Conservation (phyloP, 441 rosid genomes). For the Breynia disticha region DNA sequence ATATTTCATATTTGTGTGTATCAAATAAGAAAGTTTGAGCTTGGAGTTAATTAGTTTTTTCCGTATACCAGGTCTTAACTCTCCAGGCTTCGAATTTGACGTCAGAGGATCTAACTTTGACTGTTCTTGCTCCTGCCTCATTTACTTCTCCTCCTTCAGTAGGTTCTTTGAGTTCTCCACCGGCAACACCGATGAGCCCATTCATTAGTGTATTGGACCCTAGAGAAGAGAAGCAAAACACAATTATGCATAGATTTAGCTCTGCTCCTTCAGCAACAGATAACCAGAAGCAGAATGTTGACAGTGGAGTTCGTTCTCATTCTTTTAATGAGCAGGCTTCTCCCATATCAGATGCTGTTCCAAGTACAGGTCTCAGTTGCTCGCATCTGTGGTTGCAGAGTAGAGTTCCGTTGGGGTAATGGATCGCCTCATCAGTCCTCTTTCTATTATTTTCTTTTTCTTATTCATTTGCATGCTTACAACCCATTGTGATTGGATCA, state of each 20-base stretch:
- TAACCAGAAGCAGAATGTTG: slow-evolving; percentile 31
- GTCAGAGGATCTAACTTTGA: slow-evolving; percentile 79
- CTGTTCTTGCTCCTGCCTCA: slow-evolving; percentile 92
- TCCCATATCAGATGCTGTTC: slow-evolving; percentile 53
- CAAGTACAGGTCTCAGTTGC: slow-evolving; percentile 60
- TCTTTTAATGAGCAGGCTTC: slow-evolving; percentile 35
- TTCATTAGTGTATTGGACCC: slow-evolving; percentile 54
- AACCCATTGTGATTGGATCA: slow-evolving; percentile 27
- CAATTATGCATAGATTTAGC: slow-evolving; percentile 16
- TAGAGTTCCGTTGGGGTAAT: slow-evolving; percentile 97
- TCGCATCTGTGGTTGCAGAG: slow-evolving; percentile 98
- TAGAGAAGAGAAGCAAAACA: slow-evolving; percentile 29
- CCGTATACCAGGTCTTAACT: slow-evolving; percentile 64
- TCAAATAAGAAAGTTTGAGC: not conserved
- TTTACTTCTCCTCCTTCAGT: slow-evolving; percentile 82
- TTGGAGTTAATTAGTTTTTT: not conserved
- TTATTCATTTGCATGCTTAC: slow-evolving; percentile 13
- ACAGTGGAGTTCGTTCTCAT: slow-evolving; percentile 23
- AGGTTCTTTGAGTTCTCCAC: slow-evolving; percentile 73
- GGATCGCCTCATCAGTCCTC: not conserved
- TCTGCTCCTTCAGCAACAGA: slow-evolving; percentile 28
- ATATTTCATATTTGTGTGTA: not conserved
- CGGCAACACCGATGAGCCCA: slow-evolving; percentile 57
- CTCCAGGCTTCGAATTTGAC: slow-evolving; percentile 96
- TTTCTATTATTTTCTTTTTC: slow-evolving; percentile 9